These are phyloP conservation scores for Debaryomyces udenii DNA, from an alignment of 1,139 yeast species.

Conservation along the genomic window DNA sequence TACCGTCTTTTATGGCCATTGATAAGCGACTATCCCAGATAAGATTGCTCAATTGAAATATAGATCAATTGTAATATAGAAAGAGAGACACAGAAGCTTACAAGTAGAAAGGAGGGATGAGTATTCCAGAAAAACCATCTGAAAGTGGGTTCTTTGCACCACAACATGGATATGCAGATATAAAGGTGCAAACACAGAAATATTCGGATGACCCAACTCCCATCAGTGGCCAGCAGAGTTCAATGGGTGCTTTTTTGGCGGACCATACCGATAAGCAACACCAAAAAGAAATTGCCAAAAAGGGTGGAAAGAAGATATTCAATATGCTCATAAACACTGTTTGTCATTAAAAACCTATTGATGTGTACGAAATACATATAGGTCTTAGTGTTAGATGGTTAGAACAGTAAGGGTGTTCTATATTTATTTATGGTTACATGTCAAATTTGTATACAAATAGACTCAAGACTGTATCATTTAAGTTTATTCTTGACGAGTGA, in stretches of 20 bases:
- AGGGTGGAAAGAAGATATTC: slow-evolving; percentile 27
- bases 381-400: no score
- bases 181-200: slow-evolving; percentile 34
- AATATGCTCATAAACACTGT: slow-evolving; percentile 23
- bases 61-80: no score
- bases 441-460: neutral
- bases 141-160: slow-evolving; percentile 30
- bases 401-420: no score
- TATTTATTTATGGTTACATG: neutral
- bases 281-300: slow-evolving; percentile 43
- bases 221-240: slow-evolving; percentile 29
- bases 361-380: no score
- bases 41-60: neutral
- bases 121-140: slow-evolving; percentile 35
- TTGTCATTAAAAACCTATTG: slow-evolving; percentile 22
- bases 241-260: slow-evolving; percentile 31
- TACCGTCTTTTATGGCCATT: neutral
- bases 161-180: slow-evolving; percentile 39
- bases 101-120: slow-evolving; percentile 16
- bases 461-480: neutral
- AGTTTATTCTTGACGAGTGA: neutral
- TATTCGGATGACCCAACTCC: slow-evolving; percentile 44
- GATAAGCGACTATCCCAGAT: neutral
- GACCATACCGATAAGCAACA: slow-evolving; percentile 40
- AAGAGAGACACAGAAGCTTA: neutral